Conservation (phyloP, 106 monocot genomes). For the Dendrobium officinale region DNA sequence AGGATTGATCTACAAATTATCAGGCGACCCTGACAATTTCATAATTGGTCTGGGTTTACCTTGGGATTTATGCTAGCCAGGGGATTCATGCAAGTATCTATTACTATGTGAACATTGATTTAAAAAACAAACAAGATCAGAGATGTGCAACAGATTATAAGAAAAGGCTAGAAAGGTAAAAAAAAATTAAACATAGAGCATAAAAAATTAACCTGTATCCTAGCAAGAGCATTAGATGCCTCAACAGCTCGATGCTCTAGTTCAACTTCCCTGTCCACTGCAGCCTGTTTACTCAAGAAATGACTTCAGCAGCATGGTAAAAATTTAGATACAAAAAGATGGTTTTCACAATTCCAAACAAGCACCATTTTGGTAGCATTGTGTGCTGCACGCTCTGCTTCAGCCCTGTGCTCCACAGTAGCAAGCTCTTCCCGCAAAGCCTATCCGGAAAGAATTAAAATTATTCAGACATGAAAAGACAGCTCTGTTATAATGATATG, state of each 20-base stretch:
- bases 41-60: too few relatives aligned
- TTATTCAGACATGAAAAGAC: neutral
- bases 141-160: neutral
- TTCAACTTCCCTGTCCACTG: slow-evolving; percentile 95
- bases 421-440: slow-evolving; percentile 90
- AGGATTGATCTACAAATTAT: neutral
- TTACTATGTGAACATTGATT: neutral
- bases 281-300: slow-evolving; percentile 50
- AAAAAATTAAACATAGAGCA: neutral
- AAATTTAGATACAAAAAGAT: slow-evolving; percentile 2
- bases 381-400: slow-evolving; percentile 87
- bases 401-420: slow-evolving; percentile 74
- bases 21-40: neutral
- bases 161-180: neutral
- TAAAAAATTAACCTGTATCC: slow-evolving; percentile 67
- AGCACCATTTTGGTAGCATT: slow-evolving; percentile 96
- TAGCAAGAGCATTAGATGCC: slow-evolving; percentile 97
- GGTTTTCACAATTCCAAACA: slow-evolving; percentile 6
- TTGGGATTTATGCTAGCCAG: too few relatives aligned
- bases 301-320: slow-evolving; percentile 3
- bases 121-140: neutral
- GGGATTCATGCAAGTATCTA: too few relatives aligned
- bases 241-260: slow-evolving; percentile 95
- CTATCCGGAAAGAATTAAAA: slow-evolving; percentile 23
- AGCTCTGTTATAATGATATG: neutral